Evolutionary conservation across 129 eudicot genomes (phyloP), one percentile per base, ranked within the genome.

Genomic region (Heracleum sosnowskyi): DNA sequence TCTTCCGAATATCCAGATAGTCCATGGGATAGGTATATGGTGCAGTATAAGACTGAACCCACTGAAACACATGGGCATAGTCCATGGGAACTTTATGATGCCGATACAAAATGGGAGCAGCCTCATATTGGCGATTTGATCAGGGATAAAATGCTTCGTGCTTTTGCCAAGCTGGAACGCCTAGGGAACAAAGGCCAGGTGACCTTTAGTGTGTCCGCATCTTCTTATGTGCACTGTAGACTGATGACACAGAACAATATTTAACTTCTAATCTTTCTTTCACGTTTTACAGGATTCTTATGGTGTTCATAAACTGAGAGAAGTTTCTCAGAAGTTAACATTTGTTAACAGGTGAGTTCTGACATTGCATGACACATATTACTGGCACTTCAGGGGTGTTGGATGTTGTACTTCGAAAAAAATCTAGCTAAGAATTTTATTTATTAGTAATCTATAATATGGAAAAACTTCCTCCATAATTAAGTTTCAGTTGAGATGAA

Each of bases 11-110:
- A 82, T 84, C 98, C 96, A 0, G 96, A 95, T 73, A 91, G 98
- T 80, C 98, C 97, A 13, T 95, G 98, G 98, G 98, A 95, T 63
- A 88, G 89, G 80, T 95, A 82, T 87, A 77, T 53, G 7, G 96
- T 95, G 72, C 90, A 82, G 69, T 95, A 95, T 85, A 95, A 87
- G 83, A 80, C 85, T 74, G 92, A 88, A 72, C 89, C 98, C 20
- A 63, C 80, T 36, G 87, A 87, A 75, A 84, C 81, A 75, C 94
- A 81, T 81, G 77, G 51, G 36, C 98, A 95, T 79, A 95, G 97
- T 86, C 98, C 98, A 29, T 95, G 98, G 98, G 98, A 95, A 80
- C 94, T 91, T 44, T 76, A 81, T 86, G 97, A 95, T 86, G 78
- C 85, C 34, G 81, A 69, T 75, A 78, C 80, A 24, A 86, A 82